These are phyloP conservation scores for Alternaria arbusti DNA, from an alignment of 2,329 filamentous ascomycete species.

Conservation along the genomic window DNA sequence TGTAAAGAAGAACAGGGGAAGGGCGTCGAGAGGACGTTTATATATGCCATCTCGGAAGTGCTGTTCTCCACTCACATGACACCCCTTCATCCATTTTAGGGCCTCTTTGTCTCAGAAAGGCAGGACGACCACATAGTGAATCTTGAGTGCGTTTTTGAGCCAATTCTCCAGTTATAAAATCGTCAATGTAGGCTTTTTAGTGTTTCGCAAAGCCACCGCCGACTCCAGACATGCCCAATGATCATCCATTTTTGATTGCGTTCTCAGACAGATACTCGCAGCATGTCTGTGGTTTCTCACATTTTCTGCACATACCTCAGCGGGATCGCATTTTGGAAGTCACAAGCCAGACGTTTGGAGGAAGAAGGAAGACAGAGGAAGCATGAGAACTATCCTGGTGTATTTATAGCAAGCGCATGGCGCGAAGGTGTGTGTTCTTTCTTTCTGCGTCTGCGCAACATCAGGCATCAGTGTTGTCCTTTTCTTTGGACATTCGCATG, in stretches of 20 bases:
- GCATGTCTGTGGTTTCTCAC: background rate
- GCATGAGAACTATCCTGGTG: background rate
- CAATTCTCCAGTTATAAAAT: background rate
- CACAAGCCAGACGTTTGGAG: background rate
- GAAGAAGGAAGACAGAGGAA: background rate
- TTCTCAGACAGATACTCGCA: background rate
- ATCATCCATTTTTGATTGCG: background rate
- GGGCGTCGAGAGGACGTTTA: background rate
- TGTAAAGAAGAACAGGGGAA: no score
- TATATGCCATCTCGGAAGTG: background rate
- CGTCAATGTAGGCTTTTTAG: background rate
- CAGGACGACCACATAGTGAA: background rate
- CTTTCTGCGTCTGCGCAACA: background rate
- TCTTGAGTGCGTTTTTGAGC: background rate
- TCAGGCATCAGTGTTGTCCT: background rate
- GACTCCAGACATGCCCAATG: background rate
- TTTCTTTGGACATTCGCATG: background rate
- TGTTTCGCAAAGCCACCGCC: background rate
- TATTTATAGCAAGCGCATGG: background rate
- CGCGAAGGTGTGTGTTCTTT: accelerated
- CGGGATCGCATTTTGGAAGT: background rate
- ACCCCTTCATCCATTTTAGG: no score
- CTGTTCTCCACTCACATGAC: background rate
- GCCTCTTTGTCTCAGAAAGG: accelerated
- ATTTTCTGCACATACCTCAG: background rate